Conservation (phyloP, 1,139 yeast species). For the Debaryomyces subglobosus region DNA sequence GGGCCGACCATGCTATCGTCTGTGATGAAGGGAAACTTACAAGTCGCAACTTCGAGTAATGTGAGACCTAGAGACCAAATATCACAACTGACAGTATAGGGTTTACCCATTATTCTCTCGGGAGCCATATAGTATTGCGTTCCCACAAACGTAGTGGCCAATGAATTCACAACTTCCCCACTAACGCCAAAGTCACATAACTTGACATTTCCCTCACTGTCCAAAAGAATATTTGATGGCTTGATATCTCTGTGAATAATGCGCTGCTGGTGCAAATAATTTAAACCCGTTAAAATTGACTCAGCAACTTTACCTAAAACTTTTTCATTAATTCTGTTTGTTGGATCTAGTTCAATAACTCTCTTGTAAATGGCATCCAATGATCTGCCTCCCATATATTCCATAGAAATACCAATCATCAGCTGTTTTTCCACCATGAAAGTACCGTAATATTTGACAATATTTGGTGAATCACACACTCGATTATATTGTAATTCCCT, state of each 20-base stretch:
- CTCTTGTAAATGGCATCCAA: conserved; percentile 85
- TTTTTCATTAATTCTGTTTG: conserved; percentile 89
- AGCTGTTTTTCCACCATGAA: conserved; percentile 76
- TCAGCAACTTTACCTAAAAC: conserved; percentile 90
- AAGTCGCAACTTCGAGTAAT: conserved; percentile 87
- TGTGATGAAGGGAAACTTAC: conserved; percentile 68
- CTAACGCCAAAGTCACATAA: conserved; percentile 98
- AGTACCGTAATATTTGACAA: conserved; percentile 91
- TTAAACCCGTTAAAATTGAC: conserved; percentile 78
- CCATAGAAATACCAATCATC: conserved; percentile 90
- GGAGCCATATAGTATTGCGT: conserved; percentile 99
- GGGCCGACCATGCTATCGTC: conserved; percentile 56
- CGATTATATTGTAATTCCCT: conserved; percentile 89
- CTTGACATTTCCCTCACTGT: conserved; percentile 77
- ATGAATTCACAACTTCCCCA: conserved; percentile 92
- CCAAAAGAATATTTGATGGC: conserved; percentile 86
- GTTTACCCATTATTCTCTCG: conserved; percentile 92
- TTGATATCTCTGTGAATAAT: conserved; percentile 93
- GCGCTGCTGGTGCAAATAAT: conserved; percentile 82
- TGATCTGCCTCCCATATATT: conserved; percentile 92
- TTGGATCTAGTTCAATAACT: conserved; percentile 57
- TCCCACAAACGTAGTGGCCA: conserved; percentile 96
- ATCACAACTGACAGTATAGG: conserved; percentile 92
- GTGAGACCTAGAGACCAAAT: conserved; percentile 97
- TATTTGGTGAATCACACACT: conserved; percentile 77